Evolutionary conservation across 306 rosid genomes (phyloP), one percentile per base, ranked within the genome.

Genomic region (Castanospermum australe): DNA sequence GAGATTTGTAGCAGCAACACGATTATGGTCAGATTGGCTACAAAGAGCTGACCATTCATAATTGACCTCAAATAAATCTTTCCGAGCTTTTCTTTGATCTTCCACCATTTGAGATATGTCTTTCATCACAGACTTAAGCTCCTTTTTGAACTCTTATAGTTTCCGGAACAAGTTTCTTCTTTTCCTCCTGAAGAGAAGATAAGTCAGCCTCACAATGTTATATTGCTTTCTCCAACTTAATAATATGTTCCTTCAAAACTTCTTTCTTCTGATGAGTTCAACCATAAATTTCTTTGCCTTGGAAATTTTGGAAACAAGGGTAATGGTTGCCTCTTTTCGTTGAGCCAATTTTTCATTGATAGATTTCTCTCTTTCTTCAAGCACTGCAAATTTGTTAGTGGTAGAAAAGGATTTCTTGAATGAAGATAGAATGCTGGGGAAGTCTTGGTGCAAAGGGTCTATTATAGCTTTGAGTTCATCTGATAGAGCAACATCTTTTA

Each of bases 391-490:
- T 18, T 64, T 71, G 35, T 64, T 25, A 6, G 12, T 38, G 33
- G 50, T 39, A 20, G 59, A 18, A 54, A 61, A 56, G 12, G 76
- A 73, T 64, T 71, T 38, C 55, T 71, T 80, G 76, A 80, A 84
- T 33, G 80, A 76, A 59, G 12, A 47, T 9, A 80, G 7, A 59
- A 84, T 64, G 47, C n/a, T 56, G 5, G 76, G 79, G 0, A 80
- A 55, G 14, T 80, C 67, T 55, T 42, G 30, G 36, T 44, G 76
- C 69, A 55, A 5, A 25, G 71, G 54, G 21, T 70, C 57, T 36
- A 84, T 56, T 35, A 20, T 10, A 69, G 60, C 67, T 32, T 28
- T 67, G 22, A 76, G 72, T 55, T 20, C 77, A 28, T 48, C 47
- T 28, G 80, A 62, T 15, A 80, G 39, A 38, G 62, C 50, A 24